Evolutionary conservation across 2,329 filamentous ascomycete species (phyloP), one percentile per base, ranked within the genome.

Genomic region (Neofusicoccum parvum): DNA sequence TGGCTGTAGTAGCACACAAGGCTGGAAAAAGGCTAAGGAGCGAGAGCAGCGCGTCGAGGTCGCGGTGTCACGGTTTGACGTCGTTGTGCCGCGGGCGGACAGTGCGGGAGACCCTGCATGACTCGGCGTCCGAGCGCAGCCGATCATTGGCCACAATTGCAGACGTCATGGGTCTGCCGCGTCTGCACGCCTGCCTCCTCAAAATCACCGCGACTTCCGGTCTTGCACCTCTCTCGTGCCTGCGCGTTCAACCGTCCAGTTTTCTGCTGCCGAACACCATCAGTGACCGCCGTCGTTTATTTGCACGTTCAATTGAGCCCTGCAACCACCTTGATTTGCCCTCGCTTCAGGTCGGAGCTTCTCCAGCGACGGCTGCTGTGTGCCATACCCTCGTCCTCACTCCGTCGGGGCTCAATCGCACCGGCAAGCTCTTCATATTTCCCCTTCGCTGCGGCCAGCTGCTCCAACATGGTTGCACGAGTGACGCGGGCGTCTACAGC

Each of bases 401-500:
- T 27, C 32, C 17, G 4, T 36, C 32, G 59, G 39, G n/a, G 6
- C 43, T 41, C 45, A 12, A 46, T 17, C 39, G 5, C 14, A 3
- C 15, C 34, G 5, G 5, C 32, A 49, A 36, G 6, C 12, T 17
- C 20, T 50, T 54, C 36, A 14, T 20, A 9, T 20, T 11, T 32
- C 15, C 14, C 27, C 6, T 20, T 15, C 11, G 49, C 43, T 45
- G 20, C 1, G n/a, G 1, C 36, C 23, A 32, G 27, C 32, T 17
- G 1, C 9, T 65, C 15, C 46, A 70, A 7, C 23, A 78, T 78
- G 76, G 69, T 63, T 3, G 15, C 67, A 51, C 72, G 76, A 67
- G 68, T 70, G 49, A 78, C 76, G 1, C 70, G 74, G 58, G 70
- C 73, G 51, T 72, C 73, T n/a, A 67, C 66, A 14, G 67, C 70